These are phyloP conservation scores for Podaxis sp. DNA, from an alignment of 768 basidiomycete species.

Conservation along the genomic window DNA sequence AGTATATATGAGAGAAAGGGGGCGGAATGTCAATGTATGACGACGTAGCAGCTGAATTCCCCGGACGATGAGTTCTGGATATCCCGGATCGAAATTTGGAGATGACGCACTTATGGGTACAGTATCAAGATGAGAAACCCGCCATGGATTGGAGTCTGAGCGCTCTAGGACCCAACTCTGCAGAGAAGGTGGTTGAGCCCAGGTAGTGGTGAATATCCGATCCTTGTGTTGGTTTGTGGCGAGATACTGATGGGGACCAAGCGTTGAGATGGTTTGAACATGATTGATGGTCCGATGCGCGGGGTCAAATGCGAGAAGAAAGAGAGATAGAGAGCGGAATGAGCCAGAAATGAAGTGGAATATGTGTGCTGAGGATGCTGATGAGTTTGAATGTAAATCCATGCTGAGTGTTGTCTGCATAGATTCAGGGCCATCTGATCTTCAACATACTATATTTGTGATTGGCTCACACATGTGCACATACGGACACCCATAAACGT, in stretches of 20 bases:
- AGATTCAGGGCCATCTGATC: not conserved
- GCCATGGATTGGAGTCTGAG: conserved; percentile 23
- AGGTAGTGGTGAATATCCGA: conserved; percentile 48
- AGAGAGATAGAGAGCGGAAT: conserved; percentile 51
- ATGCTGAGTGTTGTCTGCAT: not conserved
- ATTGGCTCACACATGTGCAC: no score
- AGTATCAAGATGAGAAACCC: conserved; percentile 39
- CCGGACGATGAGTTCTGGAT: not conserved
- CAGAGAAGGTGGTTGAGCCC: conserved; percentile 47
- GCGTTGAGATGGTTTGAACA: conserved; percentile 41
- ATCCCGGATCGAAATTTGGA: not conserved
- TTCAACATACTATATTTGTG: no score
- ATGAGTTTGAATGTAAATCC: not conserved
- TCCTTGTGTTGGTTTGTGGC: conserved; percentile 35
- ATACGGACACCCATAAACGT: no score
- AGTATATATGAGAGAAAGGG: conserved; percentile 48
- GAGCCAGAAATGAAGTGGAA: conserved; percentile 47
- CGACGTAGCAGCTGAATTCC: conserved; percentile 46
- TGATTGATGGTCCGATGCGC: conserved; percentile 36
- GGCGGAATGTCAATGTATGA: conserved; percentile 51
- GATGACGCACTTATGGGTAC: conserved; percentile 43
- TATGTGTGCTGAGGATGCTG: not conserved
- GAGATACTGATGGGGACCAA: conserved; percentile 55
- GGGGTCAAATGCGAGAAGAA: conserved; percentile 49
- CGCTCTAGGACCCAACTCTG: conserved; percentile 44